Percentiles rank a stretch among this genome's conserved stretches.
phyloP scores from a whole-genome alignment of 2,329 filamentous ascomycete species.

The Tolypocladium paradoxum region DNA sequence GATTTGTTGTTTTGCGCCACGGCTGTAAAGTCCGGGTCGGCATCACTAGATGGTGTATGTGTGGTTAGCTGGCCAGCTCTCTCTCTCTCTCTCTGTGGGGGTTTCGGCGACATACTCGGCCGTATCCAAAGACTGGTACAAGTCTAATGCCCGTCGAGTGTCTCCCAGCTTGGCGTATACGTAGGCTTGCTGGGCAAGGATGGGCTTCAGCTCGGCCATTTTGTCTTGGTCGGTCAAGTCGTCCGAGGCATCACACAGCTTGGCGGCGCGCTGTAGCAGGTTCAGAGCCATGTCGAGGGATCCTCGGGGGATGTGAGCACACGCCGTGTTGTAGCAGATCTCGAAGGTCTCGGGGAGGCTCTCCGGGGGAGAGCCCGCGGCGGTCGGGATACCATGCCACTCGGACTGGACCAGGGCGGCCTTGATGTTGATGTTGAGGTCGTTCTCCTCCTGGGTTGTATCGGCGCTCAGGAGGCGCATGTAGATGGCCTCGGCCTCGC shows the following conservation, averaged over 20 bases:
- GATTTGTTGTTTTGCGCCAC: constrained; percentile 56
- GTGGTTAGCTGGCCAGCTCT: background rate
- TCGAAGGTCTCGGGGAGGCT: constrained; percentile 64
- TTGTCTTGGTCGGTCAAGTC: constrained; percentile 67
- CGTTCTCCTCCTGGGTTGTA: constrained; percentile 54
- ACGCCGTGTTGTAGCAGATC: constrained; percentile 71
- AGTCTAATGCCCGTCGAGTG: constrained; percentile 49
- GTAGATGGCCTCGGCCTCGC: constrained; percentile 55
- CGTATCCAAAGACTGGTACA: constrained; percentile 52
- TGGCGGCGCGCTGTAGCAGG: constrained; percentile 57
- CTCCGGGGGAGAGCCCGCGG: constrained; percentile 37
- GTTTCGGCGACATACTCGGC: constrained; percentile 40
- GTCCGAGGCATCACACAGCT: constrained; percentile 62
- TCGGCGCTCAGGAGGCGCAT: constrained; percentile 38
- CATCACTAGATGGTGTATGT: constrained; percentile 34
- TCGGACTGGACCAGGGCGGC: constrained; percentile 63
- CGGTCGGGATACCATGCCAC: constrained; percentile 46
- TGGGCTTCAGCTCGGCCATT: constrained; percentile 61
- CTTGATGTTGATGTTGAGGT: constrained; percentile 65
- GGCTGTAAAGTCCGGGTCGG: constrained; percentile 54
- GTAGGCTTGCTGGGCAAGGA: constrained; percentile 66
- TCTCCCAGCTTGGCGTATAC: constrained; percentile 58
- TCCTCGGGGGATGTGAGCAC: constrained; percentile 58
- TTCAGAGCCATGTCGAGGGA: constrained; percentile 54
- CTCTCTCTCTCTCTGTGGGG: background rate